Evolutionary conservation across 495 filamentous ascomycete species (phyloP), one percentile per base, ranked within the genome.

Genomic region (Podospora fimiseda): DNA sequence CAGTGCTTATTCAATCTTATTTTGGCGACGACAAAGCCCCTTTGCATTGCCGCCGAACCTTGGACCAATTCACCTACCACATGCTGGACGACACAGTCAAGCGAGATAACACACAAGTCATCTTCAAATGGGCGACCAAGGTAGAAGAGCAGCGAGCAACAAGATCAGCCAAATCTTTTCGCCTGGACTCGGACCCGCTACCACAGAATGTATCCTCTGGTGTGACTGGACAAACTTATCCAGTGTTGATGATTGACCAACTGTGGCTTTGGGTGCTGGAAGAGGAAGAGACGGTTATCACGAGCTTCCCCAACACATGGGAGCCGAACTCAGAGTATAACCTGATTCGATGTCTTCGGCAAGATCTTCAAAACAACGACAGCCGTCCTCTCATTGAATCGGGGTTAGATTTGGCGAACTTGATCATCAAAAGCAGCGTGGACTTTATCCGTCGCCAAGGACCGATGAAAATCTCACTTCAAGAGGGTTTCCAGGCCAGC

Each of bases 401-500:
- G 1, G 41, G 38, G 16, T 47, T 57, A 16, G 58, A 60, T 3
- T 43, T 60, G n/a, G 30, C 52, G 4, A 49, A 53, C 33, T 39
- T 52, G n/a, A 42, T 60, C 36, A 50, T 60, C 11, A 56, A 54
- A 19, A 53, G 38, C 18, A 50, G 58, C 27, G 41, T 60, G 15
- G 58, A 60, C 47, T 60, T 57, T n/a, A 52, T 60, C 45, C 38
- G 43, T 40, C 50, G 58, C n/a, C 46, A 57, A 14, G 58, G 58
- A 0, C 58, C 58, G 3, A 44, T 16, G 18, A 41, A 41, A 1
- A 45, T 53, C 14, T 50, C 52, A 24, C 53, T 60, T 36, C 58
- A 60, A 30, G 53, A 57, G 14, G 56, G 53, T 24, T 60, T 60
- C 41, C 58, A 60, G 47, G 56, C 53, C 2, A 57, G 53, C 53